Conservation (phyloP, 805 yeast species). For the Schwanniomyces pseudopolymorphus region DNA sequence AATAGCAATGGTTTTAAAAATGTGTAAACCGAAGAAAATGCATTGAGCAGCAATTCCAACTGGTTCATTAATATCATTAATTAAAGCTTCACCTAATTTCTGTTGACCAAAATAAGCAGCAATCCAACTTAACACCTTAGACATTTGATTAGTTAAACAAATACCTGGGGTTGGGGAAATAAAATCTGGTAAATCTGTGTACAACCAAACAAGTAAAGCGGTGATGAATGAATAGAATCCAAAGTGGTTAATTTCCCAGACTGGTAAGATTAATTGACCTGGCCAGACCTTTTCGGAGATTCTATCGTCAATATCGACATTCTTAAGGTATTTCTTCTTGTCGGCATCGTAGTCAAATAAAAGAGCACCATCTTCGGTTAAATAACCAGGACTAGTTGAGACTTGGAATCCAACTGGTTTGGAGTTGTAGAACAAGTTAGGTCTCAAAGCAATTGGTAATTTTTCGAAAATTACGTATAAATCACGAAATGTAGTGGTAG, state of each 20-base stretch:
- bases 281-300: conserved; percentile 75
- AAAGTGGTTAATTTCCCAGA: conserved; percentile 55
- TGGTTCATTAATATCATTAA: conserved; percentile 46
- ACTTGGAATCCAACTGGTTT: conserved; percentile 65
- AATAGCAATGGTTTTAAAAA: conserved; percentile 56
- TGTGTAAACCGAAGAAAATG: conserved; percentile 71
- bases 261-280: conserved; percentile 82
- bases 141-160: conserved; percentile 65
- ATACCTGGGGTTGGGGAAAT: conserved; percentile 92
- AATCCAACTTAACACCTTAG: conserved; percentile 17
- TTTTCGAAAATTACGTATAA: conserved; percentile 60
- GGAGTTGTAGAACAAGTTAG: conserved; percentile 68
- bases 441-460: conserved; percentile 76
- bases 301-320: conserved; percentile 45
- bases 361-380: conserved; percentile 81
- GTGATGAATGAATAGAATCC: conserved; percentile 41
- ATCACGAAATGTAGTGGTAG: conserved; percentile 56
- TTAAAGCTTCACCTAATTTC: conserved; percentile 45
- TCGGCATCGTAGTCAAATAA: conserved; percentile 64
- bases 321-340: conserved; percentile 39
- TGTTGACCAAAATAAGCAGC: conserved; percentile 36
- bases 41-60: conserved; percentile 52
- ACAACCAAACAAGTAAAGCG: conserved; percentile 69
- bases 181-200: conserved; percentile 88
- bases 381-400: conserved; percentile 69